phyloP scores from a whole-genome alignment of 2,329 filamentous ascomycete genomes.

The Graphilbum sp. region DNA sequence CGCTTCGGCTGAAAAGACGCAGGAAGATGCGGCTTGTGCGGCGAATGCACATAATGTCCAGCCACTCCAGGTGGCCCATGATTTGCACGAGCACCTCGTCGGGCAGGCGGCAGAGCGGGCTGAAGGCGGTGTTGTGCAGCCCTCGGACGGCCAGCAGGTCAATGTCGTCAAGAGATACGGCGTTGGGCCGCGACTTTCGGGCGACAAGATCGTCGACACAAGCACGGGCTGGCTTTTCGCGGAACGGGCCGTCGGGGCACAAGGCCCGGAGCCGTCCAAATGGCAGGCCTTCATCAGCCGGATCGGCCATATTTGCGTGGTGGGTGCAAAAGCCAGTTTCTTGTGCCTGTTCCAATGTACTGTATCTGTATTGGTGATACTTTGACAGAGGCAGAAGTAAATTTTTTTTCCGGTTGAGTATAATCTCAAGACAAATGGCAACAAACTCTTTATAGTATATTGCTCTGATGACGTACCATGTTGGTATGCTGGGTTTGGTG shows the following conservation, averaged over 20 bases:
- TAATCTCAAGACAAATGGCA: no score
- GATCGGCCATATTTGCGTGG: no score
- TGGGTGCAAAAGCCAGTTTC: no score
- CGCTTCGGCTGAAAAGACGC: not conserved
- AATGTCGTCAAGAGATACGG: not conserved
- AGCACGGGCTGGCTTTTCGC: not conserved
- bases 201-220: not conserved
- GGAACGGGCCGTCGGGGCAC: not conserved
- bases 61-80: conserved; percentile 1
- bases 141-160: not conserved
- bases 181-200: not conserved
- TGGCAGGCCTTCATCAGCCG: no score
- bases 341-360: no score
- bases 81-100: conserved; percentile 1
- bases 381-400: no score
- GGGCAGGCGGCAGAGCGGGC: conserved; percentile 3
- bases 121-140: conserved; percentile 1
- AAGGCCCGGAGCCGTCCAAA: conserved; percentile 2
- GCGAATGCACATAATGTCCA: not conserved
- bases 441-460: no score
- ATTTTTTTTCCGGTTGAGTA: no score
- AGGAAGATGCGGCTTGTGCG: conserved; percentile 1
- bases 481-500: no score
- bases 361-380: no score
- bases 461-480: no score